Evolutionary conservation across 768 basidiomycete species (phyloP).

Genomic region (Psilocybe tampanensis): DNA sequence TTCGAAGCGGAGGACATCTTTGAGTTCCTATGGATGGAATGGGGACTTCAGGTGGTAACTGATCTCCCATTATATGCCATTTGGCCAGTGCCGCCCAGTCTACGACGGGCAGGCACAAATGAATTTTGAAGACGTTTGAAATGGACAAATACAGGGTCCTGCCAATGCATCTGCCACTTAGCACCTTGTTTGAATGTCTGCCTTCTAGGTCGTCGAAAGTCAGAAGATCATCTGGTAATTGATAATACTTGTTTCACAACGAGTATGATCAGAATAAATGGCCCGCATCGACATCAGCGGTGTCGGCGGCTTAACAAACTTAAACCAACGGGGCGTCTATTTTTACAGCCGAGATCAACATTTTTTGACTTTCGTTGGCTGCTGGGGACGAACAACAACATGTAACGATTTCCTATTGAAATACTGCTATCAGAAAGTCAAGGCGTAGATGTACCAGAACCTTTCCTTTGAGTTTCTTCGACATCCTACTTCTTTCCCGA

Average conservation of each 20-base stretch:
- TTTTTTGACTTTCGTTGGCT: too few species aligned
- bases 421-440: too few species aligned
- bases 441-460: too few species aligned
- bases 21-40: not conserved
- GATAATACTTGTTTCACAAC: not conserved
- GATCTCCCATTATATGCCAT: not conserved
- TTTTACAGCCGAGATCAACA: too few species aligned
- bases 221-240: not conserved
- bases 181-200: not conserved
- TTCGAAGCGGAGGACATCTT: not conserved
- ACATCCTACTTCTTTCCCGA: slow-evolving; percentile 48
- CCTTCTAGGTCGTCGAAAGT: not conserved
- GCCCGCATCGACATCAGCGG: too few species aligned
- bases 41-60: not conserved
- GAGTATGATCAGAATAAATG: not conserved
- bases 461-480: too few species aligned
- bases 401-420: too few species aligned
- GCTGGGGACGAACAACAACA: too few species aligned
- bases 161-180: not conserved
- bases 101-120: not conserved
- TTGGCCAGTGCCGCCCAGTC: not conserved
- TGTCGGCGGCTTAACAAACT: too few species aligned
- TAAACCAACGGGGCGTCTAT: too few species aligned
- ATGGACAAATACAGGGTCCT: not conserved
- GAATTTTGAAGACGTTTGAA: not conserved